Percentiles rank a stretch among this genome's conserved stretches.
Conservation (phyloP, 495 filamentous ascomycete genomes). For the Penicillium desertorum region DNA sequence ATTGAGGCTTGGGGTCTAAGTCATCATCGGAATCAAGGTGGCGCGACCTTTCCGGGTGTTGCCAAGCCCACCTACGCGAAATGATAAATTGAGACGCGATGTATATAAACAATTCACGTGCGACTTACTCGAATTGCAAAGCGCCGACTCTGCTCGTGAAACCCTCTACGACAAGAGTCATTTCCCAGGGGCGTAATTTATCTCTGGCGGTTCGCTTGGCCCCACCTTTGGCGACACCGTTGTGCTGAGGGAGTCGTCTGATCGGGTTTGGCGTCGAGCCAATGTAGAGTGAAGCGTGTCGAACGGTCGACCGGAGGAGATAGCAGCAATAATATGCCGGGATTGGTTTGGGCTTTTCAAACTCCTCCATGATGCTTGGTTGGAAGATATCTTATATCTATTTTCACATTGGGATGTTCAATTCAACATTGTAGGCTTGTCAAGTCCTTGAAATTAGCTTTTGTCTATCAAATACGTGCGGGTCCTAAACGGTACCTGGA, state of each 20-base stretch:
- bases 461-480: slow-evolving; percentile 6
- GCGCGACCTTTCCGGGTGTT: slow-evolving; percentile 71
- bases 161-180: slow-evolving; percentile 82
- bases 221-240: slow-evolving; percentile 76
- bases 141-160: slow-evolving; percentile 86
- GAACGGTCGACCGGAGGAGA: slow-evolving; percentile 77
- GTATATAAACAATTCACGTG: slow-evolving; percentile 7
- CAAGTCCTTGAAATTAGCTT: slow-evolving; percentile 11
- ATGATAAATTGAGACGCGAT: slow-evolving; percentile 12
- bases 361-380: slow-evolving; percentile 20
- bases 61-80: slow-evolving; percentile 80
- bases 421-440: not conserved
- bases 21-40: slow-evolving; percentile 59
- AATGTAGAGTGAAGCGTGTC: slow-evolving; percentile 69
- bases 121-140: slow-evolving; percentile 86
- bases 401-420: not conserved
- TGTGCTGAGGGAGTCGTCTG: slow-evolving; percentile 84
- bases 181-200: slow-evolving; percentile 85
- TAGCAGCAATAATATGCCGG: slow-evolving; percentile 80
- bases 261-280: slow-evolving; percentile 87
- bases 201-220: slow-evolving; percentile 68
- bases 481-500: slow-evolving; percentile 1
- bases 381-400: not conserved
- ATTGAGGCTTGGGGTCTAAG: slow-evolving; percentile 43
- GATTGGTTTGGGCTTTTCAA: slow-evolving; percentile 48